These are phyloP conservation scores for Wickerhamomyces bovis DNA, from an alignment of 805 yeast species.

Conservation along the genomic window DNA sequence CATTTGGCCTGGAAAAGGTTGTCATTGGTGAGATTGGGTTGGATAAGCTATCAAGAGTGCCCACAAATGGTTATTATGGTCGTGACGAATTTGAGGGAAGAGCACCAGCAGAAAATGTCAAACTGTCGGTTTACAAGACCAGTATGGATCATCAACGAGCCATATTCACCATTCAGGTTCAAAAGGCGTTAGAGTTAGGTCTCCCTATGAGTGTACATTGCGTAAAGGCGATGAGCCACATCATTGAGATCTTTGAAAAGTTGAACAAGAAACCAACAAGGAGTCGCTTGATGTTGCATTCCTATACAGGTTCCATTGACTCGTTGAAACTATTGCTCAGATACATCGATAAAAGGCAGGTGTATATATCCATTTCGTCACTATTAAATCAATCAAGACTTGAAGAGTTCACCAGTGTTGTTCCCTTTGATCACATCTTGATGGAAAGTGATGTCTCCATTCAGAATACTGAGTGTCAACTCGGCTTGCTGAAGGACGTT, in stretches of 20 bases:
- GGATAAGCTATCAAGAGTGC: slow-evolving; percentile 70
- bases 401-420: neutral
- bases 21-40: slow-evolving; percentile 90
- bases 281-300: slow-evolving; percentile 61
- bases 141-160: slow-evolving; percentile 57
- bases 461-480: slow-evolving; percentile 3
- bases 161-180: slow-evolving; percentile 46
- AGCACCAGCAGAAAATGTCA: slow-evolving; percentile 5
- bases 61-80: slow-evolving; percentile 51
- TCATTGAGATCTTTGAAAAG: slow-evolving; percentile 39
- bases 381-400: slow-evolving; percentile 4
- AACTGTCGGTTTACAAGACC: slow-evolving; percentile 45
- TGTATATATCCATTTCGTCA: slow-evolving; percentile 4
- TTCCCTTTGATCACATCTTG: slow-evolving; percentile 3
- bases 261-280: slow-evolving; percentile 13
- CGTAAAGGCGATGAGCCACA: slow-evolving; percentile 68
- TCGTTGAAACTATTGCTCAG: slow-evolving; percentile 46
- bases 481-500: slow-evolving; percentile 4
- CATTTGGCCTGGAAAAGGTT: slow-evolving; percentile 7
- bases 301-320: slow-evolving; percentile 79
- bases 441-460: slow-evolving; percentile 21
- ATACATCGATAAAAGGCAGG: slow-evolving; percentile 7
- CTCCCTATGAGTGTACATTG: slow-evolving; percentile 74
- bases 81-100: slow-evolving; percentile 16
- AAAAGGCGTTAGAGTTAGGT: slow-evolving; percentile 42